A percentile compares a stretch with the other conserved stretches of the same genome.
Conservation (phyloP, 1,139 yeast genomes). For the Suhomyces taliae region DNA sequence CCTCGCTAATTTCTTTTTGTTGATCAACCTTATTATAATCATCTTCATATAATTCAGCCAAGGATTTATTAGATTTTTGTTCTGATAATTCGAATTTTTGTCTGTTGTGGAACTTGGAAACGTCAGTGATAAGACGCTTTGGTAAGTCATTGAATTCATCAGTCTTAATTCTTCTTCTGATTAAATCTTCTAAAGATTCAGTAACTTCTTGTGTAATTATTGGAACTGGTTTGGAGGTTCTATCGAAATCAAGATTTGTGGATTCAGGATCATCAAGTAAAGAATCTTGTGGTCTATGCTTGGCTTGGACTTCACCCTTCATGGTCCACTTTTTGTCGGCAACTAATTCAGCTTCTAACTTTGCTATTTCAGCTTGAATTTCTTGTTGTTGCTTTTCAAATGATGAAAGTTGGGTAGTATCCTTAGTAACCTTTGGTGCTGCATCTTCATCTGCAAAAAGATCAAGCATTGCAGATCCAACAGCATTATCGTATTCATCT, state of each 20-base stretch:
- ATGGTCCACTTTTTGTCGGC: constrained; percentile 93
- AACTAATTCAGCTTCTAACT: constrained; percentile 81
- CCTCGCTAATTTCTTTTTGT: constrained; percentile 53
- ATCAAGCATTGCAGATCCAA: constrained; percentile 58
- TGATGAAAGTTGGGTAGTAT: constrained; percentile 55
- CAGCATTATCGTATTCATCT: constrained; percentile 55
- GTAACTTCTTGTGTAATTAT: constrained; percentile 88
- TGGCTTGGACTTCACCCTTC: constrained; percentile 86
- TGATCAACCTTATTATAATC: constrained; percentile 58
- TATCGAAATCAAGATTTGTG: constrained; percentile 42
- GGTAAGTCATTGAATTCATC: constrained; percentile 85
- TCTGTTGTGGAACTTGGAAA: constrained; percentile 54
- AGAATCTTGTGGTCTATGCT: constrained; percentile 82
- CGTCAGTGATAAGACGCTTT: constrained; percentile 65
- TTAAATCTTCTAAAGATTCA: constrained; percentile 83
- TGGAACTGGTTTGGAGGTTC: constrained; percentile 66
- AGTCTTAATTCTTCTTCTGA: constrained; percentile 72
- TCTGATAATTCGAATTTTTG: constrained; percentile 70
- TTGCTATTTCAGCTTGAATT: constrained; percentile 72
- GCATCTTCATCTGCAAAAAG: constrained; percentile 56
- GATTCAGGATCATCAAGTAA: constrained; percentile 48
- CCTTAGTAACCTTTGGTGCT: constrained; percentile 26
- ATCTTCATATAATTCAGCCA: constrained; percentile 91
- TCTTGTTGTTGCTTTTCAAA: constrained; percentile 82
- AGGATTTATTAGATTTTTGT: constrained; percentile 79